Conservation (phyloP, 495 filamentous ascomycete genomes). For the Lentithecium fluviatile region DNA sequence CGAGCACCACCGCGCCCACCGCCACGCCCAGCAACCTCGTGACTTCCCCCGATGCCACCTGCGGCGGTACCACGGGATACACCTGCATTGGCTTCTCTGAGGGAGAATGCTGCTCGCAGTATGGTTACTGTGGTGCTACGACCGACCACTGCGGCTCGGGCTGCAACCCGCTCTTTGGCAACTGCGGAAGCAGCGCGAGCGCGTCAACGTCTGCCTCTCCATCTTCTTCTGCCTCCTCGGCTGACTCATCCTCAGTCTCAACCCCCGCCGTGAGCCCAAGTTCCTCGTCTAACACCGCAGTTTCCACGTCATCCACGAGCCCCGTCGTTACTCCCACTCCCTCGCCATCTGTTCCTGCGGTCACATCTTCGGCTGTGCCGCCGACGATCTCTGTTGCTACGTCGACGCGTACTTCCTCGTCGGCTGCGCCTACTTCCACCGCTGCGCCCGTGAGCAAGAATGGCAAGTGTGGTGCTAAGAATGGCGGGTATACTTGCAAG, state of each 20-base stretch:
- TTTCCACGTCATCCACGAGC: neutral
- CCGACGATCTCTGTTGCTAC: neutral
- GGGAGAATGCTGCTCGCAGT: constrained; percentile 44
- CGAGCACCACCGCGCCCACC: neutral
- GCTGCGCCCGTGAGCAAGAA: neutral
- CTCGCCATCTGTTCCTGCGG: too few relatives aligned
- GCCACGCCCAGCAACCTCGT: constrained; percentile 34
- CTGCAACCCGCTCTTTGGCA: constrained; percentile 53
- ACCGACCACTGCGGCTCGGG: constrained; percentile 52
- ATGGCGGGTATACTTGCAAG: neutral
- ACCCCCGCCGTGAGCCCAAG: too few relatives aligned
- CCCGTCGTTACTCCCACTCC: neutral
- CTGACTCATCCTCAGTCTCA: too few relatives aligned
- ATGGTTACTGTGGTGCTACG: constrained; percentile 44
- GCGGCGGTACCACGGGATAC: constrained; percentile 42
- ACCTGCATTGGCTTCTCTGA: constrained; percentile 52
- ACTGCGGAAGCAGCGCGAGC: constrained; percentile 39
- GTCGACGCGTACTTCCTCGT: neutral
- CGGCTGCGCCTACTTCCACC: neutral
- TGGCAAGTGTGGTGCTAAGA: constrained; percentile 10
- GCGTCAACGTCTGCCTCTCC: neutral
- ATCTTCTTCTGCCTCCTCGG: neutral
- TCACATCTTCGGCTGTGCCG: neutral
- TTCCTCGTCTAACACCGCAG: neutral
- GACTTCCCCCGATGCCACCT: constrained; percentile 52